Conservation (phyloP, 352 stramenopile genomes). For the Phytophthora sojae region DNA sequence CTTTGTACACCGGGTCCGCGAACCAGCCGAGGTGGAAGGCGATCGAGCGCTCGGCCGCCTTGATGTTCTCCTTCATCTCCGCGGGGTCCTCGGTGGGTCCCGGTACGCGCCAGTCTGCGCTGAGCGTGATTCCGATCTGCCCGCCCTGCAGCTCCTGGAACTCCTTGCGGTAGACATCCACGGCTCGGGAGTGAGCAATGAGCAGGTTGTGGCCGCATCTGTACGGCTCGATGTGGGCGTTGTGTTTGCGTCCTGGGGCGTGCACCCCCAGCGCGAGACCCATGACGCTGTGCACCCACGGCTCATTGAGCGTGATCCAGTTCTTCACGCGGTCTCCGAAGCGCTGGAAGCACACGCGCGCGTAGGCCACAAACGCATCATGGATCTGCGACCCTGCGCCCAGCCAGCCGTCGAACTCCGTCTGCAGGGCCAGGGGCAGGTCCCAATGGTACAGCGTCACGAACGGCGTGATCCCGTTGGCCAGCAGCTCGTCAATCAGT, state of each 20-base stretch:
- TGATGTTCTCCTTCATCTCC: conserved; percentile 62
- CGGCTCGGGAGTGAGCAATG: conserved; percentile 85
- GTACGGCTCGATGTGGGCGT: conserved; percentile 81
- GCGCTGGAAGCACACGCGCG: conserved; percentile 88
- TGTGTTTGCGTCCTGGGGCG: conserved; percentile 70
- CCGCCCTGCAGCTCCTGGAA: conserved; percentile 76
- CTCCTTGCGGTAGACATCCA: conserved; percentile 86
- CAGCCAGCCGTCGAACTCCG: conserved; percentile 81
- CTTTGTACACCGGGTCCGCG: conserved; percentile 91
- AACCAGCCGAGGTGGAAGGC: conserved; percentile 93
- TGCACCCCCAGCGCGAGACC: conserved; percentile 89
- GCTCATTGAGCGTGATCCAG: conserved; percentile 96
- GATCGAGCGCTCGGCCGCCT: conserved; percentile 82
- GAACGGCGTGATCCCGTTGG: conserved; percentile 85
- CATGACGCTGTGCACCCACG: conserved; percentile 86
- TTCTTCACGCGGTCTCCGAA: conserved; percentile 94
- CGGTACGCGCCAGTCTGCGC: conserved; percentile 90
- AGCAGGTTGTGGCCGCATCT: conserved; percentile 90
- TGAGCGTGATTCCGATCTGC: conserved; percentile 93
- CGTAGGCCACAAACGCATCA: conserved; percentile 87
- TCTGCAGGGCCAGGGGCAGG: conserved; percentile 86
- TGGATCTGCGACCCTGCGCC: conserved; percentile 44
- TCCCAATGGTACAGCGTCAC: conserved; percentile 98
- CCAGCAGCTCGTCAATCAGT: conserved; percentile 90
- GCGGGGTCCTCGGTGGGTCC: conserved; percentile 50